phyloP scores from a whole-genome alignment of 148 eudicot species.

The Vaccinium vitisidaea region DNA sequence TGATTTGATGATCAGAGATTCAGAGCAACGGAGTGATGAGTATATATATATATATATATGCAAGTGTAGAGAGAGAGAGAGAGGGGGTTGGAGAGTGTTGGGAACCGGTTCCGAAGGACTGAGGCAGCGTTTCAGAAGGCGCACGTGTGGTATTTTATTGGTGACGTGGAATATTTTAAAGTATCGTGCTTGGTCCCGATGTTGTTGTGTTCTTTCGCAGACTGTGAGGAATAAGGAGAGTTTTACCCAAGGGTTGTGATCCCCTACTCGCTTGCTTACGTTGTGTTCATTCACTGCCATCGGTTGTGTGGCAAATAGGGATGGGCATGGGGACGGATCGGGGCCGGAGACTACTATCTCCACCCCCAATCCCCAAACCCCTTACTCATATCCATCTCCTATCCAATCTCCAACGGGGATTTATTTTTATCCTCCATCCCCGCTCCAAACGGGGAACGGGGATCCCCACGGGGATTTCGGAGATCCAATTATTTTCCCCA shows the following conservation, averaged over 20 bases:
- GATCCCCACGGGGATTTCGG: too few relatives aligned
- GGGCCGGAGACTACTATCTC: too few relatives aligned
- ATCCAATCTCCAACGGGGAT: too few relatives aligned
- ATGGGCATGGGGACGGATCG: too few relatives aligned
- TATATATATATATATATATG: neutral
- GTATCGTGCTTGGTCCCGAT: neutral
- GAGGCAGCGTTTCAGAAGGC: neutral
- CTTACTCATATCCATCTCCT: too few relatives aligned
- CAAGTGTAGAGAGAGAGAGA: too few relatives aligned
- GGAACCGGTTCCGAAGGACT: neutral
- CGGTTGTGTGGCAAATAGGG: too few relatives aligned
- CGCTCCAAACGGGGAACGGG: too few relatives aligned
- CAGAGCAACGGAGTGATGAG: neutral
- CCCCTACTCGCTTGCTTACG: neutral
- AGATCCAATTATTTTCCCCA: too few relatives aligned
- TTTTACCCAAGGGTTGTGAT: neutral
- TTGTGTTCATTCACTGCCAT: neutral
- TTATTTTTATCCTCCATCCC: too few relatives aligned
- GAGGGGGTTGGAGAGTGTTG: neutral
- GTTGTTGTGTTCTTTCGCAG: neutral
- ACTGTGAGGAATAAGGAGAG: neutral
- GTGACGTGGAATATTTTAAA: conserved; percentile 1
- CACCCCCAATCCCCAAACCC: too few relatives aligned
- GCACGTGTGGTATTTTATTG: neutral
- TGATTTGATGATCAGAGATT: neutral